phyloP scores from a whole-genome alignment of 129 eudicot species.

The Flaveria trinervia region DNA sequence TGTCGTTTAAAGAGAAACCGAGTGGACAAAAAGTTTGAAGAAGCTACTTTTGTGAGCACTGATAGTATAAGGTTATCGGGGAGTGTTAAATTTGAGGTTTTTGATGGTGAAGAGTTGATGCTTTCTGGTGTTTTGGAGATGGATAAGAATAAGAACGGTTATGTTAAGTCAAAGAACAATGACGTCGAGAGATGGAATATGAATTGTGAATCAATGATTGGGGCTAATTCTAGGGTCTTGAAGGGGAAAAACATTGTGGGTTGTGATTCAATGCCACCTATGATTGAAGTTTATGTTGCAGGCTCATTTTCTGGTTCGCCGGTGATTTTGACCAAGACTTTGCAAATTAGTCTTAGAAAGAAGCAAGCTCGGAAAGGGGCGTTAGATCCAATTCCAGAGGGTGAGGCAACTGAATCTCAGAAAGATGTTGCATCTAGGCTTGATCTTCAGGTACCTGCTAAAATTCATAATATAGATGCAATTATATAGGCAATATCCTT shows the following conservation, averaged over 20 bases:
- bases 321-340: slow-evolving; percentile 69
- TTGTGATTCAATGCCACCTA: slow-evolving; percentile 54
- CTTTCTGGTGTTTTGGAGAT: slow-evolving; percentile 72
- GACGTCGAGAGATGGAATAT: slow-evolving; percentile 59
- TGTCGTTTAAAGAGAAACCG: slow-evolving; percentile 65
- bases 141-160: slow-evolving; percentile 43
- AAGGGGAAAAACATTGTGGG: slow-evolving; percentile 65
- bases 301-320: slow-evolving; percentile 71
- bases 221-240: slow-evolving; percentile 50
- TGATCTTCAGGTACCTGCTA: slow-evolving; percentile 62
- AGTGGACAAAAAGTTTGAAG: slow-evolving; percentile 73
- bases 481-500: not conserved
- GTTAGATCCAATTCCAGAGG: slow-evolving; percentile 70
- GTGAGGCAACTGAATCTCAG: slow-evolving; percentile 44
- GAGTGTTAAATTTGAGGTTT: slow-evolving; percentile 80
- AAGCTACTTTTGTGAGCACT: slow-evolving; percentile 83
- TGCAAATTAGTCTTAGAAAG: slow-evolving; percentile 62
- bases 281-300: slow-evolving; percentile 76
- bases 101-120: slow-evolving; percentile 56
- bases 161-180: slow-evolving; percentile 43
- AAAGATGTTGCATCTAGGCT: slow-evolving; percentile 38
- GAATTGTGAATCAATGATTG: slow-evolving; percentile 62
- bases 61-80: slow-evolving; percentile 71
- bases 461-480: not conserved
- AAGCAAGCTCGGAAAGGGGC: slow-evolving; percentile 54